phyloP scores from a whole-genome alignment of 73 alveolate genomes.

The Paramecium octaurelia region DNA sequence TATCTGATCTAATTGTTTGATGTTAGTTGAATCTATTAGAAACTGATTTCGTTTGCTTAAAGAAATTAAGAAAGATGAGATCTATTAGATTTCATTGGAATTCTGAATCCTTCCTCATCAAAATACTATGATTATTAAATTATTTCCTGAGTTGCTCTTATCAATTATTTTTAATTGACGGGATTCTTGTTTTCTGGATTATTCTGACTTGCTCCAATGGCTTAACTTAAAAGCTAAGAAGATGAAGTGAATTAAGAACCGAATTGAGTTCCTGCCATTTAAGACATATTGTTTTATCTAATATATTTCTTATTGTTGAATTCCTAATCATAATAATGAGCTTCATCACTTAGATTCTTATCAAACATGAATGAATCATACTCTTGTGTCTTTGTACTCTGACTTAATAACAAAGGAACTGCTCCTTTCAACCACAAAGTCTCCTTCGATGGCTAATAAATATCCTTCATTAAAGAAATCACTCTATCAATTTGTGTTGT shows the following conservation, averaged over 20 bases:
- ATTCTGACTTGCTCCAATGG: not conserved
- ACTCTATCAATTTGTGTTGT: conserved; percentile 32
- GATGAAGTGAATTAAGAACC: not conserved
- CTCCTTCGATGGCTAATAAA: conserved; percentile 56
- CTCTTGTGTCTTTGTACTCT: conserved; percentile 41
- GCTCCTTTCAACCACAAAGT: conserved; percentile 50
- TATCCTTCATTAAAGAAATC: conserved; percentile 38
- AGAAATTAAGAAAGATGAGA: not conserved
- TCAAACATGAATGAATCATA: conserved; percentile 53
- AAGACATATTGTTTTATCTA: not conserved
- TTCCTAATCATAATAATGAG: conserved; percentile 53
- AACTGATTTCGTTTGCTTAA: not conserved
- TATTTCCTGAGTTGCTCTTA: not conserved
- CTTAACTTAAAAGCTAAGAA: not conserved
- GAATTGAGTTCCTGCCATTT: not conserved
- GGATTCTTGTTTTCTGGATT: not conserved
- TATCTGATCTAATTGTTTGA: not conserved
- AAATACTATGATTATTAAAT: not conserved
- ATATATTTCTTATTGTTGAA: conserved; percentile 19
- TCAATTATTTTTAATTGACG: not conserved
- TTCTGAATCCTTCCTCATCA: conserved; percentile 11
- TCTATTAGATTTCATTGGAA: not conserved
- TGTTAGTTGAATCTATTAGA: not conserved
- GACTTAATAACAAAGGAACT: conserved; percentile 52
- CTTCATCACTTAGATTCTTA: conserved; percentile 41